phyloP scores from a whole-genome alignment of 306 rosid genomes.

The Vigna radiata region DNA sequence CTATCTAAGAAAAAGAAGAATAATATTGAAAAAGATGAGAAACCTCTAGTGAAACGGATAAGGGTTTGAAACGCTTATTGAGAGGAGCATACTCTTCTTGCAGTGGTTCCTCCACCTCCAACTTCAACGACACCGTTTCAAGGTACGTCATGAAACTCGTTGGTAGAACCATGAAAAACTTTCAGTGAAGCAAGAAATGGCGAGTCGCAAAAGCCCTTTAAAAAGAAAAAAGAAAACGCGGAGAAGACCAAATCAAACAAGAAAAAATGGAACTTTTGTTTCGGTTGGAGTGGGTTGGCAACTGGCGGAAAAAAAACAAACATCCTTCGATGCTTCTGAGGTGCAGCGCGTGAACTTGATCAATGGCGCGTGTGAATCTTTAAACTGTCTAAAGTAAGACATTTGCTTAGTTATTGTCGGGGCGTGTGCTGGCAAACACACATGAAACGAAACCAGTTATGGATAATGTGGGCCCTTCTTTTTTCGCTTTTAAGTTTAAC shows the following conservation, averaged over 20 bases:
- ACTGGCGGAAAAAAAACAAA: neutral
- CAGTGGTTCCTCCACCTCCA: conserved; percentile 76
- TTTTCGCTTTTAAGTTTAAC: neutral
- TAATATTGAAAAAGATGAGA: neutral
- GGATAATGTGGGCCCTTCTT: conserved; percentile 33
- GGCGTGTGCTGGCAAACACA: conserved; percentile 28
- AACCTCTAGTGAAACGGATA: conserved; percentile 61
- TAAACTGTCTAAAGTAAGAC: neutral
- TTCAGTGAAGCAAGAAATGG: neutral
- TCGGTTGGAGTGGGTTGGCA: neutral
- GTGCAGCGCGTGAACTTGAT: neutral
- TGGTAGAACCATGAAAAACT: conserved; percentile 59
- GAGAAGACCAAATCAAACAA: neutral
- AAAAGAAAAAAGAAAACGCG: neutral
- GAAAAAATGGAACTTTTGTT: neutral
- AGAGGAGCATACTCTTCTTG: conserved; percentile 70
- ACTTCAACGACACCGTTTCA: conserved; percentile 64
- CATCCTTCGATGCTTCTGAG: conserved; percentile 18
- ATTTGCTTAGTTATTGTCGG: neutral
- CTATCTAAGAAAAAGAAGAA: too few relatives aligned
- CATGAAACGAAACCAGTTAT: neutral
- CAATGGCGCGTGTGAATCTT: neutral
- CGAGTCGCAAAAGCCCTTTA: neutral
- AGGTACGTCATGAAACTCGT: conserved; percentile 66
- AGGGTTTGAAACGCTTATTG: conserved; percentile 68